Evolutionary conservation across 768 basidiomycete species (phyloP), one percentile per base, ranked within the genome.

Genomic region (Favolaschia claudopus): DNA sequence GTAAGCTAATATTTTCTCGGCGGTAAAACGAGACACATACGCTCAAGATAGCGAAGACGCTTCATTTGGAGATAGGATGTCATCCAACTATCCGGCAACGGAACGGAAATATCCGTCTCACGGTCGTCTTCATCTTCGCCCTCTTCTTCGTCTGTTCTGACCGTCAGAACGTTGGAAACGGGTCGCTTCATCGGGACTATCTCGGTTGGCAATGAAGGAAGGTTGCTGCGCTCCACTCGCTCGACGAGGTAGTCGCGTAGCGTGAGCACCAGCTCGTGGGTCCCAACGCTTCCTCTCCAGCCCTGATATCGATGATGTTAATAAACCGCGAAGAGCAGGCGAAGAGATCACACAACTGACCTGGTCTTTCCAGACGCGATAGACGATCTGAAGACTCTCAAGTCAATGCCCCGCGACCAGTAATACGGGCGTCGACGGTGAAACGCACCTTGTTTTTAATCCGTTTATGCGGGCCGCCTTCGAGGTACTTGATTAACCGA

Each of bases 401-500:
- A 19, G 24, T n/a, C 17, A 22, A 17, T n/a, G n/a, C n/a, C n/a
- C n/a, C n/a, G n/a, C n/a, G n/a, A n/a, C n/a, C n/a, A n/a, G n/a
- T n/a, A n/a, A n/a, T n/a, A n/a, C n/a, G n/a, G n/a, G n/a, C n/a
- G n/a, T n/a, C n/a, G 13, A 5, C 4, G 38, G 24, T 13, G n/a
- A 14, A 22, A 39, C 64, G 0, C 25, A 64, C 68, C 44, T 51
- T 37, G 48, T 70, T 50, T 17, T 58, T 47, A 15, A 73, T 64
- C 12, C 64, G 55, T 13, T 67, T 64, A 42, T 70, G 68, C 1
- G 71, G 62, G 2, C 70, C 69, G 15, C 44, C 38, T 14, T 54
- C 63, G 19, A 72, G 20, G 33, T 49, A 60, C 19, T 32, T 52
- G 7, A 65, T 50, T 15, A 67, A 32, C 13, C 65, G 55, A 25